Base-by-base conservation (phyloP, 2,329 filamentous ascomycete genomes). In the Pseudogymnoascus sp. region DNA sequence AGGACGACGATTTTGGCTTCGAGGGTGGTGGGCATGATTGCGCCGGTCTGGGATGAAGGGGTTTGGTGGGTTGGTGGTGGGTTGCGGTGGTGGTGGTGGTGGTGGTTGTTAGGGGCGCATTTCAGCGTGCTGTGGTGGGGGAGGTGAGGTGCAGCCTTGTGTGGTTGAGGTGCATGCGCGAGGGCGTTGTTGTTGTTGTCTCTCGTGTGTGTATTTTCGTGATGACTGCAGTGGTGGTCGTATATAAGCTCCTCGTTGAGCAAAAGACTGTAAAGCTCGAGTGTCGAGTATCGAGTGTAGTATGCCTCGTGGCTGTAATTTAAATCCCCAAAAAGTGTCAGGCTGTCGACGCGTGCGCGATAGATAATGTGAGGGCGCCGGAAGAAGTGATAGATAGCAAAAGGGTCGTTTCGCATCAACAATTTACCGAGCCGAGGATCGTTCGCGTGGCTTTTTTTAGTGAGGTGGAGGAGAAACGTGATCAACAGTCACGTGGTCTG, bases 1-100 rank as follows among this genome's bases (percentile, higher is more conserved):
- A 93, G 86, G 67, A 93, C 87, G 69, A 92, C 87, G 65, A 93
- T 89, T 77, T 92, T 92, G 74, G 90, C 88, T 79, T 92, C 89
- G 72, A 93, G 84, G 43, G 87, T 88, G 71, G 67, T 73, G 57
- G 63, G 77, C 74, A 66, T 77, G 76, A 45, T 73, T 71, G 31
- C 6, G 23, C 23, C 6, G 23, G 23, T 25, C 23, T 25, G 70
- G n/a, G 76, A 73, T 70, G 28, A 77, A 70, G n/a, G 77, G 74
- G 64, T 75, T 75, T 74, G 37, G 5, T 11, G 25, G 60, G 5
- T 11, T 16, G 60, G 66, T 69, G 8, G 71, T 70, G 63, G 71
- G 68, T 70, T 75, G n/a, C n/a, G n/a, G n/a, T 25, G 21, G 10
- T 57, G 48, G 28, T 34, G 48, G n/a, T n/a, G 48, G 51, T 28